phyloP scores from a whole-genome alignment of 768 basidiomycete genomes.

The Termitomyces titanicus region DNA sequence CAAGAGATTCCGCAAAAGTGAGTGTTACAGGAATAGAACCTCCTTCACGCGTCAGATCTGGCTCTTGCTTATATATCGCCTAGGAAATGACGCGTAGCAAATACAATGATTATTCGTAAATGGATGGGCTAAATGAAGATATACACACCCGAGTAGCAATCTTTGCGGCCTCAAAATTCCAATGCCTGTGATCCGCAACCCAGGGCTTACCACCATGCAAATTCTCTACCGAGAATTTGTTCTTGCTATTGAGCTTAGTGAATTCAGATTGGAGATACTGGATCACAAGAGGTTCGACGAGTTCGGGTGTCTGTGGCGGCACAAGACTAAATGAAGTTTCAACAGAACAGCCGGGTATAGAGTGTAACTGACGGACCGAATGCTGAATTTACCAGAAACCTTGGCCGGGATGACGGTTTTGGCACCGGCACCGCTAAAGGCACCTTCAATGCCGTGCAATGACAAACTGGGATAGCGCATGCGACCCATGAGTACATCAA shows the following conservation, averaged over 20 bases:
- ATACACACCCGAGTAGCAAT: conserved; percentile 71
- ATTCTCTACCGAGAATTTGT: conserved; percentile 66
- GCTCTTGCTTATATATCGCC: conserved; percentile 68
- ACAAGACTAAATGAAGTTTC: conserved; percentile 58
- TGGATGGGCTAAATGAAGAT: background rate
- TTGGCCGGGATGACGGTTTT: conserved; percentile 96
- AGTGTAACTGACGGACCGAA: conserved; percentile 50
- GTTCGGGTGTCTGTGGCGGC: conserved; percentile 81
- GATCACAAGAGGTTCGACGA: conserved; percentile 66
- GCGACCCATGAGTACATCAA: conserved; percentile 81
- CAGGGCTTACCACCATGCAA: conserved; percentile 87
- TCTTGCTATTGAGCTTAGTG: conserved; percentile 82
- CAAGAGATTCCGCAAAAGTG: conserved; percentile 86
- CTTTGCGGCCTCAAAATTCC: conserved; percentile 90
- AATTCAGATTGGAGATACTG: conserved; percentile 77
- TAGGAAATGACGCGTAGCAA: conserved; percentile 9
- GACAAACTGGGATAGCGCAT: conserved; percentile 91
- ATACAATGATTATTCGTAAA: background rate
- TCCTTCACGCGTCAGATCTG: conserved; percentile 87
- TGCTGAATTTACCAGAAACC: conserved; percentile 89
- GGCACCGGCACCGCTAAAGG: conserved; percentile 76
- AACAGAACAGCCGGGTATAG: background rate
- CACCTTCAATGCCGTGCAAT: conserved; percentile 94
- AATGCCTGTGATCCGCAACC: conserved; percentile 82
- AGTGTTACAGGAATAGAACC: conserved; percentile 93